Evolutionary conservation across 441 rosid genomes (phyloP).

Genomic region (Flueggea neowawraea): DNA sequence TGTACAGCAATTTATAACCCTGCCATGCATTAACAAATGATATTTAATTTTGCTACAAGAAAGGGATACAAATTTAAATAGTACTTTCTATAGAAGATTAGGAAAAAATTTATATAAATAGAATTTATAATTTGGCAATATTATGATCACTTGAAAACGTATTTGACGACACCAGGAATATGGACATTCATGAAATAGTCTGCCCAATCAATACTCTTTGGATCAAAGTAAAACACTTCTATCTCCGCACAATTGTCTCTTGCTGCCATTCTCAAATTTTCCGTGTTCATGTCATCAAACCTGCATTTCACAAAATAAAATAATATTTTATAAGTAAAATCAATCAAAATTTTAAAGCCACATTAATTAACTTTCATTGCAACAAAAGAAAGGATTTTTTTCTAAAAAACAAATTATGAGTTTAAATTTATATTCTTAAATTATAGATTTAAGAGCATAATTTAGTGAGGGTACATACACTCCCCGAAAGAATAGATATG

Average conservation of each 20-base stretch:
- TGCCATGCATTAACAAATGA: too few species aligned
- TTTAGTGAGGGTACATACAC: conserved; percentile 25
- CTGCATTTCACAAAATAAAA: conserved; percentile 14
- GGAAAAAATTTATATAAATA: too few species aligned
- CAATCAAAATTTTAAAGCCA: too few species aligned
- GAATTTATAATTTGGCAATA: too few species aligned
- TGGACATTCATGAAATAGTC: conserved; percentile 37
- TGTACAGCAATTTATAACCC: too few species aligned
- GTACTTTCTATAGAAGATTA: too few species aligned
- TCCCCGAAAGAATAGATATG: conserved; percentile 60
- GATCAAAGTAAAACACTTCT: conserved; percentile 29
- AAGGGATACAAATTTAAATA: too few species aligned
- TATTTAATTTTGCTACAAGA: too few species aligned
- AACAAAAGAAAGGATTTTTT: too few species aligned
- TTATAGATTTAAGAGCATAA: neutral
- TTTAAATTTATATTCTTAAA: neutral
- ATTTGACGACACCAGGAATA: conserved; percentile 37
- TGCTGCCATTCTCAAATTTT: conserved; percentile 28
- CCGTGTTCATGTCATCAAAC: conserved; percentile 38
- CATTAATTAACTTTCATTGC: too few species aligned
- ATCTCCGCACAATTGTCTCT: conserved; percentile 20
- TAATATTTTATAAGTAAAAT: too few species aligned
- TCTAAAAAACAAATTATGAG: too few species aligned
- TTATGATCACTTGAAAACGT: conserved; percentile 27
- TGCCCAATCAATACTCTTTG: conserved; percentile 38